Evolutionary conservation across 1,284 basidiomycete species (phyloP).

Genomic region (Microbotryum violaceum): DNA sequence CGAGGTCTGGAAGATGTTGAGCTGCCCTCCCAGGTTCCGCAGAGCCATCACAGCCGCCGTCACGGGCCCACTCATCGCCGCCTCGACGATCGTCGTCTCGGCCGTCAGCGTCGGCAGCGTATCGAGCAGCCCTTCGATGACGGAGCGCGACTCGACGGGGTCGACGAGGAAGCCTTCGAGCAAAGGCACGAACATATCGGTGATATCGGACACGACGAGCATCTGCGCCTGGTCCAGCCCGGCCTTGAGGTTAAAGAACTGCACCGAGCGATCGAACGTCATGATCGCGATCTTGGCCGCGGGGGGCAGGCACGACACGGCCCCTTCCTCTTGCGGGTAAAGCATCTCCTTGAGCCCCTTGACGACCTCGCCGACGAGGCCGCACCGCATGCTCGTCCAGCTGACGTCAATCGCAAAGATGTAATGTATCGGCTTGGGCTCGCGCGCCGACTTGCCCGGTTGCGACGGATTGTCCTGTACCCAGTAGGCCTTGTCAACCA

Average conservation of each 20-base stretch:
- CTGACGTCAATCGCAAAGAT: slow-evolving; percentile 90
- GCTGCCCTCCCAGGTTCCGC: slow-evolving; percentile 72
- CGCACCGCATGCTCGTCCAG: slow-evolving; percentile 59
- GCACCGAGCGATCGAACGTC: slow-evolving; percentile 73
- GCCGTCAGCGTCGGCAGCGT: slow-evolving; percentile 61
- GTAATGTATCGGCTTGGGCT: slow-evolving; percentile 63
- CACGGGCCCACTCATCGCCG: slow-evolving; percentile 73
- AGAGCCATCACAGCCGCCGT: slow-evolving; percentile 64
- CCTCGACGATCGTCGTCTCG: slow-evolving; percentile 48
- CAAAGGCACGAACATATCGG: slow-evolving; percentile 85
- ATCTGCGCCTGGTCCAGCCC: slow-evolving; percentile 57
- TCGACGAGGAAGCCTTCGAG: slow-evolving; percentile 68
- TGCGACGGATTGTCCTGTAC: slow-evolving; percentile 51
- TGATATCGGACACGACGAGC: slow-evolving; percentile 77
- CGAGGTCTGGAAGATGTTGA: slow-evolving; percentile 71
- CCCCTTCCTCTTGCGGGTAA: slow-evolving; percentile 46
- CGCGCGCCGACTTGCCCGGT: slow-evolving; percentile 42
- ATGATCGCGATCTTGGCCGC: slow-evolving; percentile 61
- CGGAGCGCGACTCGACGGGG: slow-evolving; percentile 52
- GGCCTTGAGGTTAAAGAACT: slow-evolving; percentile 84
- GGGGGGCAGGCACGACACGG: slow-evolving; percentile 35
- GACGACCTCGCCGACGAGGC: slow-evolving; percentile 66
- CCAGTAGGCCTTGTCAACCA: slow-evolving; percentile 81
- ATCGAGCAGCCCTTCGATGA: slow-evolving; percentile 46
- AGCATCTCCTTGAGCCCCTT: slow-evolving; percentile 58